Evolutionary conservation across 108 stramenopile species (phyloP).

Genomic region (Skeletonema marinoi): DNA sequence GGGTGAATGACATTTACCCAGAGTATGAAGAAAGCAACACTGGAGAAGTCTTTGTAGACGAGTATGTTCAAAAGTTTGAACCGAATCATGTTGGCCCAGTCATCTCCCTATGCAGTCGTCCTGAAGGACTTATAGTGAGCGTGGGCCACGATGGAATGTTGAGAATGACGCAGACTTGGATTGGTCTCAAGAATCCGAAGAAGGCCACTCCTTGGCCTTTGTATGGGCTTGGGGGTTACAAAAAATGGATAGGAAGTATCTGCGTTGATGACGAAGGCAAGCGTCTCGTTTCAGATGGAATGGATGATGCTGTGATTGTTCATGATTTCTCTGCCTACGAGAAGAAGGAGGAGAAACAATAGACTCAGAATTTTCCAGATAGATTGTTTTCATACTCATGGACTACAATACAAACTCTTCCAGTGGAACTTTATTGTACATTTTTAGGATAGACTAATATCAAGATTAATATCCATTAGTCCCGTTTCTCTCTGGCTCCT

Average conservation of each 20-base stretch:
- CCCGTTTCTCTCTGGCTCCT: conserved; percentile 11
- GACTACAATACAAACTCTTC: neutral
- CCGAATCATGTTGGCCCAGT: conserved; percentile 62
- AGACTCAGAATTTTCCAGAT: neutral
- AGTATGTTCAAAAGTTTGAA: conserved; percentile 16
- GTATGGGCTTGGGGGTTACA: conserved; percentile 45
- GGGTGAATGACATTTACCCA: conserved; percentile 32
- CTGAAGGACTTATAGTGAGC: conserved; percentile 60
- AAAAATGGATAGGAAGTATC: conserved; percentile 48
- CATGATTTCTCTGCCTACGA: conserved; percentile 42
- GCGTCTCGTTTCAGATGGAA: conserved; percentile 39
- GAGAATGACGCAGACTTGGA: conserved; percentile 42
- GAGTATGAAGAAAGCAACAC: neutral
- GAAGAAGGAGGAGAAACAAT: conserved; percentile 3
- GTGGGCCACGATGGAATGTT: conserved; percentile 72
- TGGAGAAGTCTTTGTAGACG: neutral
- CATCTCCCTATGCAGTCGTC: conserved; percentile 49
- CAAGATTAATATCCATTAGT: neutral
- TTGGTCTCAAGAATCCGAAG: conserved; percentile 21
- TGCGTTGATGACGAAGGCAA: conserved; percentile 46
- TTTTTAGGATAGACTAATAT: neutral
- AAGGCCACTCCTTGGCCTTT: conserved; percentile 12
- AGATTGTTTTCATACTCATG: neutral
- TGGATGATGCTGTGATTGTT: conserved; percentile 47
- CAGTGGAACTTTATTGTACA: neutral